These are phyloP conservation scores for Ichthyophthirius multifiliis DNA, from an alignment of 169 alveolate species.

Conservation along the genomic window DNA sequence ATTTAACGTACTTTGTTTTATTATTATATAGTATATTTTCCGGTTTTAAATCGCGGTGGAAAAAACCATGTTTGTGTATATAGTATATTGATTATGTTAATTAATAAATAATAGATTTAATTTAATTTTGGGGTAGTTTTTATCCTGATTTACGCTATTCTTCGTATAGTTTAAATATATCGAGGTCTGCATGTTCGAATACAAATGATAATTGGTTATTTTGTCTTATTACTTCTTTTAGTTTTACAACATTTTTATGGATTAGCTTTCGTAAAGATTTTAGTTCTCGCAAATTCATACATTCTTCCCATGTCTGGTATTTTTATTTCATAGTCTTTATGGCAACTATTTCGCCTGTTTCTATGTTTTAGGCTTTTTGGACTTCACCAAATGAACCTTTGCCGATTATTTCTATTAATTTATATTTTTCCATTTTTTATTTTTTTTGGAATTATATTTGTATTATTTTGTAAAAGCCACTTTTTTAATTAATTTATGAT, in stretches of 20 bases:
- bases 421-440: conserved; percentile 77
- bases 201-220: conserved; percentile 77
- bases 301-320: conserved; percentile 81
- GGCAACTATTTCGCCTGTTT: conserved; percentile 83
- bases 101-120: conserved; percentile 60
- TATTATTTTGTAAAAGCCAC: no score
- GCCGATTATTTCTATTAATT: conserved; percentile 77
- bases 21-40: conserved; percentile 75
- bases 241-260: conserved; percentile 80
- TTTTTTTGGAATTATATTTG: no score
- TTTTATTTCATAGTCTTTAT: conserved; percentile 85
- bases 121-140: conserved; percentile 53
- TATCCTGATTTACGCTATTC: conserved; percentile 55
- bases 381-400: conserved; percentile 89
- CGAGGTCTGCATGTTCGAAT: conserved; percentile 80
- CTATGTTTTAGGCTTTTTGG: conserved; percentile 69
- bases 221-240: conserved; percentile 79
- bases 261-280: conserved; percentile 36
- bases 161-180: conserved; percentile 77
- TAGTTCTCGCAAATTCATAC: conserved; percentile 78
- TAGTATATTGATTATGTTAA: conserved; percentile 74
- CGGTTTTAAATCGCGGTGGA: conserved; percentile 86
- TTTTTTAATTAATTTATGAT: no score
- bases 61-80: conserved; percentile 79
- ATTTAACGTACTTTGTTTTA: conserved; percentile 59